phyloP scores from a whole-genome alignment of 225 moss, liverwort and hornwort genomes.

The Physcomitrium patens region DNA sequence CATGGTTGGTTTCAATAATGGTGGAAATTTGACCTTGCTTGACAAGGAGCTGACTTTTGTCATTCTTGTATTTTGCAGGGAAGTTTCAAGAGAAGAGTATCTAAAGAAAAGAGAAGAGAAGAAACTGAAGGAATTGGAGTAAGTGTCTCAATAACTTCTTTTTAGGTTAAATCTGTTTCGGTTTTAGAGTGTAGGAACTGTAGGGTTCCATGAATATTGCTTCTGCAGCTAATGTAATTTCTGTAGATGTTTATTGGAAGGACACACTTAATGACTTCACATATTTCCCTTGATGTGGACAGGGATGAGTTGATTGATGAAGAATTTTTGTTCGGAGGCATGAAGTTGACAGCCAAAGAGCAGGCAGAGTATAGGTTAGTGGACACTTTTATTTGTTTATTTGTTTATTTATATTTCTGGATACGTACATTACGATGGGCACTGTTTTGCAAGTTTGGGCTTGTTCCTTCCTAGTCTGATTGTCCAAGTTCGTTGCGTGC shows the following conservation, averaged over 20 bases:
- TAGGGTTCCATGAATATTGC: slow-evolving; percentile 1
- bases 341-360: slow-evolving; percentile 57
- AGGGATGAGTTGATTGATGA: slow-evolving; percentile 70
- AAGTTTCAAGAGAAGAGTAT: slow-evolving; percentile 63
- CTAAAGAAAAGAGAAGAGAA: slow-evolving; percentile 58
- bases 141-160: slow-evolving; percentile 24
- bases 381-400: background rate
- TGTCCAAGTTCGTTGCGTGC: slow-evolving; percentile 20
- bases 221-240: background rate
- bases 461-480: slow-evolving; percentile 21
- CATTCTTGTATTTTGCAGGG: slow-evolving; percentile 40
- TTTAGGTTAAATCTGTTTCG: background rate
- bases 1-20: background rate
- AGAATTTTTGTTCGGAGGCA: slow-evolving; percentile 58
- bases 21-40: background rate
- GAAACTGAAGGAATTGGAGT: slow-evolving; percentile 65
- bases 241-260: slow-evolving; percentile 12
- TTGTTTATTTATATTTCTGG: slow-evolving; percentile 17
- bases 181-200: background rate
- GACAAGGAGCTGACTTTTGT: slow-evolving; percentile 14
- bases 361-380: slow-evolving; percentile 50
- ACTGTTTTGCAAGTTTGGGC: slow-evolving; percentile 21
- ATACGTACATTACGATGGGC: slow-evolving; percentile 9
- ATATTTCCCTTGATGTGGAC: slow-evolving; percentile 29
- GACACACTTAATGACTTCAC: background rate